phyloP scores from a whole-genome alignment of 2,329 filamentous ascomycete species.

The Fusarium robinianum region DNA sequence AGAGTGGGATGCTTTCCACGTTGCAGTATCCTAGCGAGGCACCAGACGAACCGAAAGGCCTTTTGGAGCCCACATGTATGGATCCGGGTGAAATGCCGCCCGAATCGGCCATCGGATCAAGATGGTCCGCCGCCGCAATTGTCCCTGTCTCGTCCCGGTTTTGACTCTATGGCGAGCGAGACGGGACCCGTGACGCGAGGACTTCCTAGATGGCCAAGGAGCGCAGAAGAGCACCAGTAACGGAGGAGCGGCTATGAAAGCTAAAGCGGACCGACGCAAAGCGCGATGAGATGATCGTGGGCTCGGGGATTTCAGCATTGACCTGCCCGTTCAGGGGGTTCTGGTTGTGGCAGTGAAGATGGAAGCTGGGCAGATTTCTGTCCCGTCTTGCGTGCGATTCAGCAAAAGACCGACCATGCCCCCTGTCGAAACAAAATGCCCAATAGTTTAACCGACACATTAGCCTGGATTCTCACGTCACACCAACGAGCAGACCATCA shows the following conservation, averaged over 20 bases:
- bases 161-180: no score
- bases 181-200: no score
- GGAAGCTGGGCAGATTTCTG: not conserved
- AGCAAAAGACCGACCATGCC: not conserved
- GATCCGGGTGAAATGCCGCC: not conserved
- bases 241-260: no score
- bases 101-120: slow-evolving; percentile 7
- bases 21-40: no score
- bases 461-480: slow-evolving; percentile 11
- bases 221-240: no score
- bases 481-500: slow-evolving; percentile 2
- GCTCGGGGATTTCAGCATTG: no score
- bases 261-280: slow-evolving; percentile 8
- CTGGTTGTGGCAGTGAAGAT: slow-evolving; percentile 4
- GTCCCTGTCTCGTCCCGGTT: no score
- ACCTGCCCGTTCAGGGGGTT: not conserved
- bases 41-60: no score
- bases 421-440: slow-evolving; percentile 1
- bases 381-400: slow-evolving; percentile 1
- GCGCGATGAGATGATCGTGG: slow-evolving; percentile 7
- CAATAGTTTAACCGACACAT: slow-evolving; percentile 1
- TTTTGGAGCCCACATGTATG: not conserved
- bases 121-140: not conserved
- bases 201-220: no score
- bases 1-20: slow-evolving; percentile 4